Conservation (phyloP, 2,329 filamentous ascomycete genomes). For the Aulographum hederae region DNA sequence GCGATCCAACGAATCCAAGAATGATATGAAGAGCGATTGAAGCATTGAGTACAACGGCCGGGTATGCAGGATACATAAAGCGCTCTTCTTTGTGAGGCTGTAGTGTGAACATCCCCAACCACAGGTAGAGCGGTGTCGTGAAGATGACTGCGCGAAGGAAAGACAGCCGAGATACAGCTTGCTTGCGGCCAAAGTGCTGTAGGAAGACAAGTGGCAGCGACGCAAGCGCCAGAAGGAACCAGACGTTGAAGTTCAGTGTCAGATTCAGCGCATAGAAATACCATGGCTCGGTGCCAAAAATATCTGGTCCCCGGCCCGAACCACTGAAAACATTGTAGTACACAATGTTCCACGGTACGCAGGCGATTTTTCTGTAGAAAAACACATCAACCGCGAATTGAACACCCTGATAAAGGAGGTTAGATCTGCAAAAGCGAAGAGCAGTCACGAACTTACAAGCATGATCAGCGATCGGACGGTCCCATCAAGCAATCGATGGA, state of each 20-base stretch:
- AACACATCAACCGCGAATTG: slow-evolving; percentile 61
- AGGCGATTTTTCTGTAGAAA: slow-evolving; percentile 62
- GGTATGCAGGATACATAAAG: slow-evolving; percentile 97
- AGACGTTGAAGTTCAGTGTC: slow-evolving; percentile 84
- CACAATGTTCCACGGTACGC: slow-evolving; percentile 85
- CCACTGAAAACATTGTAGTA: slow-evolving; percentile 86
- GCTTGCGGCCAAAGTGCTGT: slow-evolving; percentile 48
- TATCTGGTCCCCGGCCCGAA: slow-evolving; percentile 60
- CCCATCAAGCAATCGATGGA: slow-evolving; percentile 48
- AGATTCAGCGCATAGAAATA: slow-evolving; percentile 90
- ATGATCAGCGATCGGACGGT: slow-evolving; percentile 45
- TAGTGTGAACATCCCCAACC: slow-evolving; percentile 76
- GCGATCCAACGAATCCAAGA: slow-evolving; percentile 41
- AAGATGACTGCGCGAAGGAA: slow-evolving; percentile 62
- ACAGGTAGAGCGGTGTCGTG: slow-evolving; percentile 77
- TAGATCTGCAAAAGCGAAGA: not conserved
- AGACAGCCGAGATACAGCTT: slow-evolving; percentile 45
- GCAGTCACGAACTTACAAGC: slow-evolving; percentile 35
- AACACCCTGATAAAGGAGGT: slow-evolving; percentile 30
- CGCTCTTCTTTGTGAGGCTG: slow-evolving; percentile 96
- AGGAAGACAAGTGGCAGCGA: slow-evolving; percentile 57
- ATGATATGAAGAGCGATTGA: slow-evolving; percentile 70
- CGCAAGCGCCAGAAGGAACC: slow-evolving; percentile 65
- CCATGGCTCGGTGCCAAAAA: slow-evolving; percentile 95
- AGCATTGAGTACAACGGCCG: slow-evolving; percentile 75